These are phyloP conservation scores for Penicillium coffeae DNA, from an alignment of 495 filamentous ascomycete species.

Conservation along the genomic window DNA sequence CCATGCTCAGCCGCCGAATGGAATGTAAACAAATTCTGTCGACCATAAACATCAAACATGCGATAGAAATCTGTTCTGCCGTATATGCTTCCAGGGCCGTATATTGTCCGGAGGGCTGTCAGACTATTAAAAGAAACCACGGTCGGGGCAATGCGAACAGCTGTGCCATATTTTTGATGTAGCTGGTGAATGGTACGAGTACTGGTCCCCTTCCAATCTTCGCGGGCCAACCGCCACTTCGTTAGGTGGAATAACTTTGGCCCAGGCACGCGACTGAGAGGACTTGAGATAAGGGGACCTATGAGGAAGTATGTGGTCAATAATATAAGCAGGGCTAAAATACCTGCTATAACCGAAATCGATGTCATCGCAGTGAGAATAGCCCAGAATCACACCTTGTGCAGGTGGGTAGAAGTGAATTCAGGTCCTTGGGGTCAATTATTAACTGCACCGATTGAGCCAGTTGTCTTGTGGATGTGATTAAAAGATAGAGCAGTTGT, in stretches of 20 bases:
- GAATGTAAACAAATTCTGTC: conserved; percentile 36
- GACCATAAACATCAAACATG: conserved; percentile 41
- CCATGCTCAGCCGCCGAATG: conserved; percentile 22
- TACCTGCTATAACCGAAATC: too few species aligned
- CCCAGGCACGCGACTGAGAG: too few species aligned
- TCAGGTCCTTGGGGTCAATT: too few species aligned
- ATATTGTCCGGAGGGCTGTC: conserved; percentile 29
- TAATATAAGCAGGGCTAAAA: too few species aligned
- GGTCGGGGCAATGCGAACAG: conserved; percentile 40
- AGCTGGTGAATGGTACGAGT: conserved; percentile 25
- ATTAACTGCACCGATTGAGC: too few species aligned
- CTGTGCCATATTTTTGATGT: conserved; percentile 35
- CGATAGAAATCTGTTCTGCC: conserved; percentile 35
- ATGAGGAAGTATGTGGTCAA: too few species aligned
- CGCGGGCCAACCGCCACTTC: conserved; percentile 20
- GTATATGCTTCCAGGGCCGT: conserved; percentile 40
- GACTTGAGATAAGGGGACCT: too few species aligned
- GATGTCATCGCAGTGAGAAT: too few species aligned
- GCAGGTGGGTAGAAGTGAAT: too few species aligned
- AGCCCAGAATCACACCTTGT: too few species aligned
- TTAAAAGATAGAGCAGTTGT: too few species aligned
- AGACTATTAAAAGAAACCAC: conserved; percentile 33
- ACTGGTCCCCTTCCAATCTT: conserved; percentile 30
- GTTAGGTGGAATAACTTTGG: conserved; percentile 25
- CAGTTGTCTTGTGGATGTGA: too few species aligned